A percentile compares a stretch with the other conserved stretches of the same genome.
phyloP scores from a whole-genome alignment of 495 filamentous ascomycete species.

The Neurospora tetrasperma region DNA sequence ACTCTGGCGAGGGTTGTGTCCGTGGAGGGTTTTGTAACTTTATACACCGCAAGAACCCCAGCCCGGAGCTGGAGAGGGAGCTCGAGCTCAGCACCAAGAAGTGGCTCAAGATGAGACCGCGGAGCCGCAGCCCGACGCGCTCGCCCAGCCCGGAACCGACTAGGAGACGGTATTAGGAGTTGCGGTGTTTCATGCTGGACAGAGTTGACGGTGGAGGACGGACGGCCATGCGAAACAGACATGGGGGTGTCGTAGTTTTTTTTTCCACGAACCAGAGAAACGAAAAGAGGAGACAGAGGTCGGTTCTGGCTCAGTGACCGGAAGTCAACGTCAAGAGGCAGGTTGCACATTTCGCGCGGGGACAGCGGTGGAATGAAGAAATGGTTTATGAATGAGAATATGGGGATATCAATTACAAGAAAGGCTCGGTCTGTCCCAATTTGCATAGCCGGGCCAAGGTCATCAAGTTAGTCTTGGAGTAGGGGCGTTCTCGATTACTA shows the following conservation, averaged over 20 bases:
- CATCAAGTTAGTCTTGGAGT: not conserved
- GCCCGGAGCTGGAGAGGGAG: slow-evolving; percentile 77
- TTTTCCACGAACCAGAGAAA: not conserved
- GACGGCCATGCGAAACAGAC: not conserved
- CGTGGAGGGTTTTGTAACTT: slow-evolving; percentile 98
- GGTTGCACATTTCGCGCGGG: not conserved
- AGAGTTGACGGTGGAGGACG: not conserved
- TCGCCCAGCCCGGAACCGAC: slow-evolving; percentile 72
- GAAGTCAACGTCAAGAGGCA: not conserved
- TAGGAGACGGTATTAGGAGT: slow-evolving; percentile 49
- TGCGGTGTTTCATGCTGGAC: not conserved
- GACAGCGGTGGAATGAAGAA: not conserved
- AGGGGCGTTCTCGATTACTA: not conserved
- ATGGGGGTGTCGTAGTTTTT: not conserved
- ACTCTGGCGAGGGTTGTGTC: slow-evolving; percentile 91
- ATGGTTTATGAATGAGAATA: not conserved
- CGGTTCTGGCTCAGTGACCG: not conserved
- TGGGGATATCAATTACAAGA: not conserved
- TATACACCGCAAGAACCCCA: slow-evolving; percentile 93
- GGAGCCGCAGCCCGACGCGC: slow-evolving; percentile 67
- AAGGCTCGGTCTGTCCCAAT: not conserved
- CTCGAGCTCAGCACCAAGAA: slow-evolving; percentile 84
- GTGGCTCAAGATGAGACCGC: slow-evolving; percentile 82
- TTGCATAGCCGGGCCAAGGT: not conserved
- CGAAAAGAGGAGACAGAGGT: not conserved